Conservation (phyloP, 495 filamentous ascomycete genomes). For the Aspergillus funiculosus region DNA sequence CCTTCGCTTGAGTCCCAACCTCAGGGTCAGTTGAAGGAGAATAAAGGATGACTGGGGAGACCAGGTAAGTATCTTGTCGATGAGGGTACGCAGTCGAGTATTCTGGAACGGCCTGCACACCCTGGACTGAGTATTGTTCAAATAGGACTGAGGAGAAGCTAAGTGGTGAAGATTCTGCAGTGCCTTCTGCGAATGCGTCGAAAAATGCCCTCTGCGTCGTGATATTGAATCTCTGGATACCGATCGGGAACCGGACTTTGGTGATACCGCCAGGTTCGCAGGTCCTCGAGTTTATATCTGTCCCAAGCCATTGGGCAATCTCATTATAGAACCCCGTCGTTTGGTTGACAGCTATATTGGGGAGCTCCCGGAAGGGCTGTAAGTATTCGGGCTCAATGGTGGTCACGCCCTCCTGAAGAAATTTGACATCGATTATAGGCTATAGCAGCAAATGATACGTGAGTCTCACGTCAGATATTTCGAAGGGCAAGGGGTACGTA, state of each 20-base stretch:
- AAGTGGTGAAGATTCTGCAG: constrained; percentile 32
- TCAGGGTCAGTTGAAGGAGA: constrained; percentile 6
- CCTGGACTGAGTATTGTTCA: constrained; percentile 37
- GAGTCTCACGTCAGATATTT: not conserved
- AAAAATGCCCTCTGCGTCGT: constrained; percentile 16
- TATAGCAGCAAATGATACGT: not conserved
- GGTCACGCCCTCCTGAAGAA: constrained; percentile 4
- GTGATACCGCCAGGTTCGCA: constrained; percentile 11
- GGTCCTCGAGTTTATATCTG: constrained; percentile 4
- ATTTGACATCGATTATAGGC: constrained; percentile 8
- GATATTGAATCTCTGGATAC: constrained; percentile 17
- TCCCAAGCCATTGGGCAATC: constrained; percentile 11
- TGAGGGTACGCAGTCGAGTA: constrained; percentile 34
- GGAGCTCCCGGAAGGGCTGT: constrained; percentile 15
- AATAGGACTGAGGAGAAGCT: constrained; percentile 25
- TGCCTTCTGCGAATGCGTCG: constrained; percentile 27
- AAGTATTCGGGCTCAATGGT: constrained; percentile 3
- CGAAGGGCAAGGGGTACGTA: constrained; percentile 2
- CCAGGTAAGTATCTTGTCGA: constrained; percentile 25
- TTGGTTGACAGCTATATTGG: not conserved
- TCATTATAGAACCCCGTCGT: constrained; percentile 15
- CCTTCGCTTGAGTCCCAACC: constrained; percentile 17
- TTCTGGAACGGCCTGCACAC: constrained; percentile 21
- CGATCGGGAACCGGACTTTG: constrained; percentile 19
- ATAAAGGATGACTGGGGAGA: constrained; percentile 18